Evolutionary conservation across 1,284 basidiomycete species (phyloP).

Genomic region (Athelia sp.): DNA sequence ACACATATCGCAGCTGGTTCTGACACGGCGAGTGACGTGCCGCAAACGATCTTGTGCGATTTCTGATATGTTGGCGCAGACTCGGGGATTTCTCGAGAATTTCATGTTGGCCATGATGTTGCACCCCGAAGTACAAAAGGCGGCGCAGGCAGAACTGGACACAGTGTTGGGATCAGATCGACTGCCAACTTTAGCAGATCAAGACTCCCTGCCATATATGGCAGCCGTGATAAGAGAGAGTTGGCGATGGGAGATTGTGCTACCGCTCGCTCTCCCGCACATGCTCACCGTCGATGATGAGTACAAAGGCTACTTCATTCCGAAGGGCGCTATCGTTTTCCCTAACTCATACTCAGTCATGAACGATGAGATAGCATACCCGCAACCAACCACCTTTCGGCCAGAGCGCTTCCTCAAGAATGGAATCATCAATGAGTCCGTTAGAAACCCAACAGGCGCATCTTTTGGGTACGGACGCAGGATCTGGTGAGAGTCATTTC

Average conservation of each 20-base stretch:
- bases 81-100: constrained; percentile 29
- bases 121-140: constrained; percentile 14
- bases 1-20: constrained; percentile 13
- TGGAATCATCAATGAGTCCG: constrained; percentile 23
- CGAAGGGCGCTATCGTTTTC: constrained; percentile 18
- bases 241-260: constrained; percentile 18
- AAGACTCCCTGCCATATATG: constrained; percentile 13
- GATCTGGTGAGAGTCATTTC: constrained; percentile 3
- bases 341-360: constrained; percentile 19
- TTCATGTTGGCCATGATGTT: constrained; percentile 25
- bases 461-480: constrained; percentile 31
- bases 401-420: constrained; percentile 31
- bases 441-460: constrained; percentile 19
- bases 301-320: constrained; percentile 11
- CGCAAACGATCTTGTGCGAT: neutral
- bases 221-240: constrained; percentile 17
- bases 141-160: constrained; percentile 16
- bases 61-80: constrained; percentile 22
- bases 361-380: constrained; percentile 22
- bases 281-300: constrained; percentile 5
- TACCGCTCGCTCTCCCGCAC: neutral
- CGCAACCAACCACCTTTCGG: constrained; percentile 28
- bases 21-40: constrained; percentile 14
- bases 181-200: constrained; percentile 15
- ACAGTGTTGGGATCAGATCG: constrained; percentile 12